Conservation (phyloP, 495 filamentous ascomycete genomes). For the Hyaloscypha variabilis region DNA sequence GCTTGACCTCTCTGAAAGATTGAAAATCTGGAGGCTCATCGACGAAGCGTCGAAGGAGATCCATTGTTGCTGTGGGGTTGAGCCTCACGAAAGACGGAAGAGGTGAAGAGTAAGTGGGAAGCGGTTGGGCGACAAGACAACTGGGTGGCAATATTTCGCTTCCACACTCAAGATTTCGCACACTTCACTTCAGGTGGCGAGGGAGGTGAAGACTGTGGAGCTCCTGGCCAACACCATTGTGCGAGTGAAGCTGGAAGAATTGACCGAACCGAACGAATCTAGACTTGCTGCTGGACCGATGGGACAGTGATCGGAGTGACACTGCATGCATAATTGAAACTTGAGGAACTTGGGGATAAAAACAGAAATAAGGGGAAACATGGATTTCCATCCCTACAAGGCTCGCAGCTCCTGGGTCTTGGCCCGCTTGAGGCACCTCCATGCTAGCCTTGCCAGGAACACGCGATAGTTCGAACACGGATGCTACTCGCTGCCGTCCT, state of each 20-base stretch:
- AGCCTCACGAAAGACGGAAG: background rate
- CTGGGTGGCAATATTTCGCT: background rate
- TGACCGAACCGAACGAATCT: background rate
- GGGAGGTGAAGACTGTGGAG: background rate
- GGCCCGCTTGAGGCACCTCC: background rate
- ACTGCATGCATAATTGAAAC: background rate
- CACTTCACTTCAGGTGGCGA: background rate
- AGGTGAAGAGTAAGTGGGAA: background rate
- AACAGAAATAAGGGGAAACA: background rate
- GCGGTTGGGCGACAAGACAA: background rate
- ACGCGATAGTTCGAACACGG: background rate
- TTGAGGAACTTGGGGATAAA: background rate
- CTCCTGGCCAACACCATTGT: background rate
- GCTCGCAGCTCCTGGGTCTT: background rate
- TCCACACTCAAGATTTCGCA: background rate
- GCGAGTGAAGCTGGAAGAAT: background rate
- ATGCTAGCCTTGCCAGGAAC: background rate
- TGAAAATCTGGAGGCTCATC: conserved; percentile 17
- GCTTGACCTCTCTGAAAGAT: conserved; percentile 56
- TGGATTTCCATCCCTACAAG: background rate
- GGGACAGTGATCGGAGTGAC: background rate
- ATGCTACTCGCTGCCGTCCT: background rate
- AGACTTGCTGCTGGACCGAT: background rate
- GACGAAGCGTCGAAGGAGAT: conserved; percentile 23
- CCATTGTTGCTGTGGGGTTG: conserved; percentile 5